phyloP scores from a whole-genome alignment of 805 yeast species.

The Cephaloascus albidus region DNA sequence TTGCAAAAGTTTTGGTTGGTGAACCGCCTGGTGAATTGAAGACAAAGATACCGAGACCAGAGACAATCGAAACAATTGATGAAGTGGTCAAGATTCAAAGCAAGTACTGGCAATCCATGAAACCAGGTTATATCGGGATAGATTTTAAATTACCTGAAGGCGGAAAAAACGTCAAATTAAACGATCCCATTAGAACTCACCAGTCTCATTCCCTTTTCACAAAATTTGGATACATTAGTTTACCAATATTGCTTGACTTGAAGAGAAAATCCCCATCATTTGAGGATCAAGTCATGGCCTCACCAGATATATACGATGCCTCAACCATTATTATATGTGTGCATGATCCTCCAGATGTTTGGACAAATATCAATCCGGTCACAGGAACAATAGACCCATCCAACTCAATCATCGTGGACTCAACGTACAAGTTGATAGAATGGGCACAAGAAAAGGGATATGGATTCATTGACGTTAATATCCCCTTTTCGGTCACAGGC shows the following conservation, averaged over 20 bases:
- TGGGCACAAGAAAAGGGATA: constrained; percentile 55
- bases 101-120: constrained; percentile 78
- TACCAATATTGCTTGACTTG: constrained; percentile 49
- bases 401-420: constrained; percentile 68
- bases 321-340: constrained; percentile 61
- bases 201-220: constrained; percentile 53
- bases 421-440: constrained; percentile 58
- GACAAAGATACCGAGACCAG: constrained; percentile 57
- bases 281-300: constrained; percentile 61
- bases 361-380: constrained; percentile 78
- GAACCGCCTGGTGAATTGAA: constrained; percentile 86
- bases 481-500: constrained; percentile 50
- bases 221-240: constrained; percentile 47
- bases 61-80: constrained; percentile 72
- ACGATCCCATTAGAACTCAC: constrained; percentile 66
- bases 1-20: constrained; percentile 83
- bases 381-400: constrained; percentile 71
- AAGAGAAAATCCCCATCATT: constrained; percentile 37
- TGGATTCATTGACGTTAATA: constrained; percentile 78
- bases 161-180: constrained; percentile 40
- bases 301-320: constrained; percentile 56
- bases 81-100: constrained; percentile 77
- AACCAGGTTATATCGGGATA: constrained; percentile 46
- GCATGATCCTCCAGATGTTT: constrained; percentile 88
- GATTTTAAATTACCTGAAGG: constrained; percentile 12